Evolutionary conservation across 2,329 filamentous ascomycete genomes (phyloP), one percentile per base, ranked within the genome.

Genomic region (Chrysosphaeria jannelii): DNA sequence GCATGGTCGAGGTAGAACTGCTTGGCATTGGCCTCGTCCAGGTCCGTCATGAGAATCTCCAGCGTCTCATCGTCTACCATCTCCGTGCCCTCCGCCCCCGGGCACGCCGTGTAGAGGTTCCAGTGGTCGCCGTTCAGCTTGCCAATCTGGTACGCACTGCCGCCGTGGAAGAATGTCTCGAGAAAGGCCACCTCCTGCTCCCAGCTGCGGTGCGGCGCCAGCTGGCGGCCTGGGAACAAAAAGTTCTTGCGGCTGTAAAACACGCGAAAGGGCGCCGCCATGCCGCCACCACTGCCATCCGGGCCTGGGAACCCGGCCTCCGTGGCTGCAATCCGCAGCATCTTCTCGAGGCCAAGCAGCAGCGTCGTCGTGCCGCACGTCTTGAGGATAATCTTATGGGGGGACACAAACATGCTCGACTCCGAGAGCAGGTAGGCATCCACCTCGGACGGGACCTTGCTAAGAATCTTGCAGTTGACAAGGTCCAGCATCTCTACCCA

Each of bases 41-140:
- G 52, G 36, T 70, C 65, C 25, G 64, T 70, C 65, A 71, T 71
- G 37, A 71, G 48, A 28, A 71, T 58, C 42, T 71, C 65, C 10
- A 70, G 47, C 10, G 74, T 85, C 51, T 85, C 74, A 37, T 85
- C 74, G 34, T 61, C 54, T 4, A 28, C 44, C 17, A 45, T 37
- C 25, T 48, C 51, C 7, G 52, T 59, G 8, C 18, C 18, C 15
- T 17, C 19, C 18, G 15, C 20, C 40, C 70, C 67, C 10, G 85
- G 81, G 24, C 75, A 75, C 8, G 85, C 93, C 37, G 93, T 67
- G 49, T 97, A 97, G 26, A 97, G 53, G 42, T 93, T 93, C 85
- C 85, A 97, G 38, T 97, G 85, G 44, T 97, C 85, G 28, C 85
- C 81, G 36, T 97, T 97, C 81, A 93, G 93, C 50, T 91, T 93